phyloP scores from a whole-genome alignment of 1,284 basidiomycete species.

The Phellopilus nigrolimitatus region DNA sequence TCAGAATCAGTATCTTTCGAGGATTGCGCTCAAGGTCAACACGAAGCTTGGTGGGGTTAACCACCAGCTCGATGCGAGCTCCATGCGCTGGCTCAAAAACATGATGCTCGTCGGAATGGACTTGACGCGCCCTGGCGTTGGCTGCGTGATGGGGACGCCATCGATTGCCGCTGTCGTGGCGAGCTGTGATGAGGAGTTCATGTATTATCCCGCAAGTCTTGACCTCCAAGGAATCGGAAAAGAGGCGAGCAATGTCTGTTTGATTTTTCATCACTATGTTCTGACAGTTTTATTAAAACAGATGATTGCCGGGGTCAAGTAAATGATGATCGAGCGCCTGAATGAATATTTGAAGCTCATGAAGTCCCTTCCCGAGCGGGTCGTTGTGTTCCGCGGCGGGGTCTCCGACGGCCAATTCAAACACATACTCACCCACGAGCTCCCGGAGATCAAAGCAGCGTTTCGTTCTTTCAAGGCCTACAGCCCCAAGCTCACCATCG shows the following conservation, averaged over 20 bases:
- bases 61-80: constrained; percentile 51
- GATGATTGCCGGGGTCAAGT: constrained; percentile 60
- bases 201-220: constrained; percentile 9
- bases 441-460: too few species aligned
- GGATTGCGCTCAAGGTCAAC: constrained; percentile 68
- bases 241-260: constrained; percentile 34
- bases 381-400: too few species aligned
- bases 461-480: too few species aligned
- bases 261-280: too few species aligned
- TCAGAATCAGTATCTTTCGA: constrained; percentile 73
- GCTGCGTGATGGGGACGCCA: neutral
- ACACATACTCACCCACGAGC: too few species aligned
- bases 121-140: neutral
- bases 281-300: too few species aligned
- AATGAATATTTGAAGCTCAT: too few species aligned
- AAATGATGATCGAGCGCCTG: too few species aligned
- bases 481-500: too few species aligned
- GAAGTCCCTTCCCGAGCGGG: too few species aligned
- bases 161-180: constrained; percentile 9
- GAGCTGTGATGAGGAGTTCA: constrained; percentile 7
- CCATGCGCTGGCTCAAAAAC: constrained; percentile 59
- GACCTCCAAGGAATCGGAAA: neutral
- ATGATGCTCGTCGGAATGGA: constrained; percentile 57
- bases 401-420: too few species aligned
- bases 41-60: too few species aligned